Evolutionary conservation across 352 stramenopile species (phyloP), one percentile per base, ranked within the genome.

Genomic region (Phytophthora crassamura): DNA sequence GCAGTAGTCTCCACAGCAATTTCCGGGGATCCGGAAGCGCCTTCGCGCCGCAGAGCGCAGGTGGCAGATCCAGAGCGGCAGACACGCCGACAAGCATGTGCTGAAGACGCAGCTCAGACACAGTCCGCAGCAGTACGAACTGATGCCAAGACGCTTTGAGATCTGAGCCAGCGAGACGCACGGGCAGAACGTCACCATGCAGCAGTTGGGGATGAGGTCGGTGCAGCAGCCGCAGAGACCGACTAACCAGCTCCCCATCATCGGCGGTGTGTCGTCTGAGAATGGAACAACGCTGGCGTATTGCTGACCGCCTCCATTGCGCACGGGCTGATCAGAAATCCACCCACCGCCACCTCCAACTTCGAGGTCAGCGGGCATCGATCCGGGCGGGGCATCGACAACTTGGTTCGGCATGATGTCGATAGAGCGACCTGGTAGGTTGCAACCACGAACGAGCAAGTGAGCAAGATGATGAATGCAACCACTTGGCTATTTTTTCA

Each of bases 1-100:
- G 34, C 57, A 77, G 15, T 36, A 76, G 42, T 89, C 80, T 11
- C 43, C 35, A 34, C 47, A 76, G 4, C 38, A 67, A 30, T 52
- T 76, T 12, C 78, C 80, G 20, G 75, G 70, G 42, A 89, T 82
- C 38, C 72, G 47, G 49, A 82, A 86, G 12, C 74, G 71, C 51
- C 46, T 40, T 42, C 80, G 78, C 6, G 76, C 69, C 11, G 67
- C 52, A 15, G 38, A 52, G 42, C 80, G 80, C 10, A 89, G 49
- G 47, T 80, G 62, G 34, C 62, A 86, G 15, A 77, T 59, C 64
- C 63, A 69, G 39, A 65, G 39, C 45, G 59, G 65, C 5, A 73
- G 33, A 22, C 39, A 59, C 14, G 14, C 16, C 2, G 59, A 38
- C 34, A 69, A 47, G 52, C 64, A 65, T 55, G 45, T 69, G 14